These are phyloP conservation scores for Grosmannia serpens DNA, from an alignment of 2,329 filamentous ascomycete genomes.

Conservation along the genomic window DNA sequence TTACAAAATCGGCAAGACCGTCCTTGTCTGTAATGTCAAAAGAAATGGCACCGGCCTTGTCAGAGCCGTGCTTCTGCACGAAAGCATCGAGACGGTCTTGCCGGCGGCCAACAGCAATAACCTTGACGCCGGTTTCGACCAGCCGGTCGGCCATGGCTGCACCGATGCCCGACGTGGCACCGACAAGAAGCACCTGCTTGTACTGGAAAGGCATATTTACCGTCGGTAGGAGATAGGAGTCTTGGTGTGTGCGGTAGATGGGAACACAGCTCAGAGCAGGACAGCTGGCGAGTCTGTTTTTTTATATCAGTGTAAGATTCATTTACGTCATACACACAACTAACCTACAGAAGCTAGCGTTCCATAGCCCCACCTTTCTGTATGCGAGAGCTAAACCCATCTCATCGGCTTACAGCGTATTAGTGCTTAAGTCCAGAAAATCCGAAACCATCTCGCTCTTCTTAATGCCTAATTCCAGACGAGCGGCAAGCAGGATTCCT, in stretches of 20 bases:
- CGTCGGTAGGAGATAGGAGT: no score
- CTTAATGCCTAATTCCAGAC: no score
- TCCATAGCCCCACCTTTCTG: neutral
- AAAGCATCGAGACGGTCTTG: constrained; percentile 36
- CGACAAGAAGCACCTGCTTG: constrained; percentile 41
- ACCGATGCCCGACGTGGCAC: constrained; percentile 43
- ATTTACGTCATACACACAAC: neutral
- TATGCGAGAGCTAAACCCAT: no score
- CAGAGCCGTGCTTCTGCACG: constrained; percentile 28
- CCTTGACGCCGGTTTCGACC: constrained; percentile 33
- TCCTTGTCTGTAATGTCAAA: constrained; percentile 36
- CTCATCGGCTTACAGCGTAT: no score
- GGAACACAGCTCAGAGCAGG: no score
- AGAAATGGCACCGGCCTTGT: constrained; percentile 25
- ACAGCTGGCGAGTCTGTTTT: no score
- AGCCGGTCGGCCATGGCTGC: constrained; percentile 29
- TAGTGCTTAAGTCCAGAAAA: no score
- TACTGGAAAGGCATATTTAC: constrained; percentile 38
- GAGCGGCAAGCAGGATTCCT: no score
- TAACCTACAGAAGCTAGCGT: neutral
- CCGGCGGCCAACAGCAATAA: constrained; percentile 43
- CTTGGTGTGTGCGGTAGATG: no score
- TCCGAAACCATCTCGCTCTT: no score
- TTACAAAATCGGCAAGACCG: constrained; percentile 28
- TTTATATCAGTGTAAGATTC: neutral